phyloP scores from a whole-genome alignment of 257 asterid genomes.

The Solanum microdontum region DNA sequence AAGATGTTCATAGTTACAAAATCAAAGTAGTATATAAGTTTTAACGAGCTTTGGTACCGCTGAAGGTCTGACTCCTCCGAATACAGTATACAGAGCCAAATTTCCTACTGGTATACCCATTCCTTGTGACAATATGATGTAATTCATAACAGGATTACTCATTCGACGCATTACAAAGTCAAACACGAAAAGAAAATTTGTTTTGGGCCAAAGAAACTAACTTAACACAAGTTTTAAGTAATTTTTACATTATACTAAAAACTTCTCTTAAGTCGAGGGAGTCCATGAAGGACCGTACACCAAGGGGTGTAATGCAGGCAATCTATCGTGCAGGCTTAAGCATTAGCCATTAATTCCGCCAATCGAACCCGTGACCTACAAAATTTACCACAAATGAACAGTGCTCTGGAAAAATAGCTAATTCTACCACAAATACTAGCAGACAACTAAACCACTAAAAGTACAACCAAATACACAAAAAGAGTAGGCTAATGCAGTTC shows the following conservation, averaged over 20 bases:
- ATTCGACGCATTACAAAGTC: neutral
- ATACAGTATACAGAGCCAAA: conserved; percentile 74
- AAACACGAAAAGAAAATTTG: neutral
- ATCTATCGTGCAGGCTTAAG: neutral
- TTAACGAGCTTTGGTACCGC: conserved; percentile 34
- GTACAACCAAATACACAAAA: no score
- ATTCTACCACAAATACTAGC: no score
- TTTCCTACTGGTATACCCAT: conserved; percentile 98
- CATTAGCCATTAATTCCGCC: neutral
- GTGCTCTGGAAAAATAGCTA: no score
- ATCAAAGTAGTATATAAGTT: neutral
- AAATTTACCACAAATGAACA: neutral
- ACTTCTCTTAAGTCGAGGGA: neutral
- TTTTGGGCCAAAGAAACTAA: neutral
- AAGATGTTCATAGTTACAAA: neutral
- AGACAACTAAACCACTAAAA: no score
- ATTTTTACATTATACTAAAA: neutral
- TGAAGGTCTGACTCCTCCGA: conserved; percentile 94
- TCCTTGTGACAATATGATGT: conserved; percentile 36
- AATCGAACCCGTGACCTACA: neutral
- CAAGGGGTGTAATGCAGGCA: neutral
- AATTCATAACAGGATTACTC: neutral
- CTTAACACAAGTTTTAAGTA: neutral
- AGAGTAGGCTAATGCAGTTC: no score
- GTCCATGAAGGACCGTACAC: neutral